phyloP scores from a whole-genome alignment of 2,329 filamentous ascomycete genomes.

The Diplodia corticola region DNA sequence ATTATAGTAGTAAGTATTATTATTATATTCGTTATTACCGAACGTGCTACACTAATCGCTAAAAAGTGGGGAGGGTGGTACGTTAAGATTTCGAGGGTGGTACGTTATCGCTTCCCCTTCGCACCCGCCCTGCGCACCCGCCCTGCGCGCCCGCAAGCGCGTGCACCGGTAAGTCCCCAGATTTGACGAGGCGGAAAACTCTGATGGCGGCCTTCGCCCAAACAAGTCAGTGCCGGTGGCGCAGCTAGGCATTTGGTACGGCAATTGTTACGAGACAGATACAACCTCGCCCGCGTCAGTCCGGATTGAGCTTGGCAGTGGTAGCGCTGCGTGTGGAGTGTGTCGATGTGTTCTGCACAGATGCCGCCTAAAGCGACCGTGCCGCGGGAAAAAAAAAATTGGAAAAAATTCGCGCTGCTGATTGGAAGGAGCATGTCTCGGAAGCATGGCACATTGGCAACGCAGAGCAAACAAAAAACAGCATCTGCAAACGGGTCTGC shows the following conservation, averaged over 20 bases:
- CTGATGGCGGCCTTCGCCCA: background rate
- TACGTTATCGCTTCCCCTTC: too few species aligned
- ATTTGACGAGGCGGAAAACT: background rate
- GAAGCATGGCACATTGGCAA: background rate
- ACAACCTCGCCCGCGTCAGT: background rate
- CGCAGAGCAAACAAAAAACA: background rate
- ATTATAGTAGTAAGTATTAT: too few species aligned
- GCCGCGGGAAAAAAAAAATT: background rate
- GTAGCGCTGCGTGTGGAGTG: background rate
- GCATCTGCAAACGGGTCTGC: background rate
- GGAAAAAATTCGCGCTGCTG: background rate
- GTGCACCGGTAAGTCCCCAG: constrained; percentile 9
- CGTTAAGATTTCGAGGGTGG: too few species aligned
- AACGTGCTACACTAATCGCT: too few species aligned
- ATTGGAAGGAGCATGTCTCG: background rate
- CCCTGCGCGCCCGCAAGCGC: background rate
- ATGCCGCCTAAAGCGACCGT: background rate
- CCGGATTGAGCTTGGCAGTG: background rate
- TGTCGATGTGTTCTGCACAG: background rate
- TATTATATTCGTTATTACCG: too few species aligned
- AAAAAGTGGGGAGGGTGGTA: too few species aligned
- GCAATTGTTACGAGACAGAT: background rate
- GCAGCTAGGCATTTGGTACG: background rate
- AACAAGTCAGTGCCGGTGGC: background rate
- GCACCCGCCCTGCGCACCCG: background rate